Evolutionary conservation across 177 flowering plant species (phyloP).

Genomic region (Vitis hybrid): DNA sequence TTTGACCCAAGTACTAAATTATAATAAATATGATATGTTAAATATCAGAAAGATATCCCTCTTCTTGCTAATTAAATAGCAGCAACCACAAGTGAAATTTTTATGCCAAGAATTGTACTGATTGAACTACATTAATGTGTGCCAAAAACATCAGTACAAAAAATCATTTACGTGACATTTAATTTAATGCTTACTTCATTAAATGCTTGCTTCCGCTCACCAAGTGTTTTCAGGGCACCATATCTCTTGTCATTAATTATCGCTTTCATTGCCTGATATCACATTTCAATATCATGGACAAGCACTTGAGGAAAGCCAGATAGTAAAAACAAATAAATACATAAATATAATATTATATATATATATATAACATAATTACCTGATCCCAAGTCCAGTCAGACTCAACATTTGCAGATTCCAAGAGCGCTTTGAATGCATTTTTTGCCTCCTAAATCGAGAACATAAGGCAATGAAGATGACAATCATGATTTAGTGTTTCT

Average conservation of each 20-base stretch:
- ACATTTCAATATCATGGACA: slow-evolving; percentile 15
- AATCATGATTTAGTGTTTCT: not conserved
- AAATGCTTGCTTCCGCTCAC: slow-evolving; percentile 97
- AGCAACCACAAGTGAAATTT: not conserved
- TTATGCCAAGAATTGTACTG: too few relatives aligned
- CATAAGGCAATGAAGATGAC: not conserved
- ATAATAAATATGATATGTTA: not conserved
- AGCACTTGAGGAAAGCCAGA: not conserved
- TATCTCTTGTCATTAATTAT: slow-evolving; percentile 90
- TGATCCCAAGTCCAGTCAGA: slow-evolving; percentile 99
- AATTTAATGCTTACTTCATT: slow-evolving; percentile 61
- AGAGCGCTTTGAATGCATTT: slow-evolving; percentile 83
- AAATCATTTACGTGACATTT: not conserved
- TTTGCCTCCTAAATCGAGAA: slow-evolving; percentile 74
- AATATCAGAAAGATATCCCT: slow-evolving; percentile 1
- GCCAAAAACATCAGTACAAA: not conserved
- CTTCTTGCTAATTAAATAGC: not conserved
- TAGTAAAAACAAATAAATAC: not conserved
- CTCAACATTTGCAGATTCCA: slow-evolving; percentile 87
- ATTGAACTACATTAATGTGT: not conserved
- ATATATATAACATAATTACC: slow-evolving; percentile 33
- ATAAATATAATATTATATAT: not conserved
- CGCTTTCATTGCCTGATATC: slow-evolving; percentile 75
- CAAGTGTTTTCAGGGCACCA: slow-evolving; percentile 91
- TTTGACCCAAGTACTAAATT: slow-evolving; percentile 76